Conservation (phyloP, 257 asterid genomes). For the Paraleonurus japonicus region DNA sequence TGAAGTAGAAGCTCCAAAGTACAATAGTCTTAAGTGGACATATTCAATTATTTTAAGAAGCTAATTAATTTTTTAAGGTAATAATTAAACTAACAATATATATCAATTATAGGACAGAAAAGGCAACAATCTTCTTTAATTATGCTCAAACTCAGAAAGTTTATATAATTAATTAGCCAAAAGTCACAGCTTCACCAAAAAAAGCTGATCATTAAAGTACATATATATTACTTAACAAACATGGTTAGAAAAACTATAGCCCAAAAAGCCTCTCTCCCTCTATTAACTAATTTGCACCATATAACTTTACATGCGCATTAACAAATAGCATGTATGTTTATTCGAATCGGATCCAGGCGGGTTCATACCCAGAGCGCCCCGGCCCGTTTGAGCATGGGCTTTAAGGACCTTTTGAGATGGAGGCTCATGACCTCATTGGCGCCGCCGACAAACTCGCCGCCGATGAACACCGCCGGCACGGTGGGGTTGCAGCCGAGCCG, state of each 20-base stretch:
- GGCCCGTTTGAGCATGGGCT: constrained; percentile 54
- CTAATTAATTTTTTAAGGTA: too few relatives aligned
- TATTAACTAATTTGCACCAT: too few relatives aligned
- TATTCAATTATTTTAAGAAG: too few relatives aligned
- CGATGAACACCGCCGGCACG: constrained; percentile 53
- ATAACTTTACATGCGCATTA: background rate
- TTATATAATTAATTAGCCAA: constrained; percentile 6
- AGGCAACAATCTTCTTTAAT: background rate
- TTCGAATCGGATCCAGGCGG: background rate
- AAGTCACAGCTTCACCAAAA: constrained; percentile 28
- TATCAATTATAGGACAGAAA: background rate
- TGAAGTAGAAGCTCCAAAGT: constrained; percentile 16
- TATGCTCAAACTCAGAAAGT: background rate
- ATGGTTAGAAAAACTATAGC: constrained; percentile 18
- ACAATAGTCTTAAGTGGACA: background rate
- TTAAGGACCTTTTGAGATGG: constrained; percentile 41
- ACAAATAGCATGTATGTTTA: background rate
- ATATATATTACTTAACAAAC: background rate
- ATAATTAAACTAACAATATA: too few relatives aligned
- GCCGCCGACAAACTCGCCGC: constrained; percentile 53
- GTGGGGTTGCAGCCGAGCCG: constrained; percentile 46
- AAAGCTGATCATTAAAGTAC: constrained; percentile 24
- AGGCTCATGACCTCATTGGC: constrained; percentile 51
- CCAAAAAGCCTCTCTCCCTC: constrained; percentile 18
- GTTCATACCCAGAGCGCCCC: constrained; percentile 49